Evolutionary conservation across 306 rosid genomes (phyloP).

Genomic region (Calophaca sinica): DNA sequence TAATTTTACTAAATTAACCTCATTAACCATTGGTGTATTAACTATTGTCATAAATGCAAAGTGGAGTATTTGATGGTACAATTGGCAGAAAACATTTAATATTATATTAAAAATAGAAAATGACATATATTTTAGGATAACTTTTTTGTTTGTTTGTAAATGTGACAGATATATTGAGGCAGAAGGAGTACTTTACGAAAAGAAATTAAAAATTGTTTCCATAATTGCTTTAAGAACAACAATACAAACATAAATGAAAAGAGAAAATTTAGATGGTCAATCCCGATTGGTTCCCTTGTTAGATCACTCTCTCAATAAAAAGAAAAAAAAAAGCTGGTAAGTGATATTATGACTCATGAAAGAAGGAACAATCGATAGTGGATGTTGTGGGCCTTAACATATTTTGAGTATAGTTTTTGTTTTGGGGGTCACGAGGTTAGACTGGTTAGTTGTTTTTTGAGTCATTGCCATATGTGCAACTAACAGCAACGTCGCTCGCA

Average conservation of each 20-base stretch:
- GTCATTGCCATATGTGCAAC: constrained; percentile 50
- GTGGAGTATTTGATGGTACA: too few species aligned
- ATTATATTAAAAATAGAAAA: too few species aligned
- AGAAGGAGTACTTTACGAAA: too few species aligned
- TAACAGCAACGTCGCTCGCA: constrained; percentile 34
- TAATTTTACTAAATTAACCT: too few species aligned
- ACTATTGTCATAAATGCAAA: too few species aligned
- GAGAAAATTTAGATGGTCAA: neutral
- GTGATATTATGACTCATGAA: constrained; percentile 40
- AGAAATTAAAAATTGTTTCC: too few species aligned
- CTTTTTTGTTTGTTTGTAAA: too few species aligned
- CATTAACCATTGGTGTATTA: too few species aligned
- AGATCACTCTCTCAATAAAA: constrained; percentile 42
- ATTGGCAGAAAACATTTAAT: too few species aligned
- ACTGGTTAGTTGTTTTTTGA: constrained; percentile 41
- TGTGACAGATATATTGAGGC: too few species aligned
- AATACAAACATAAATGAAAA: neutral
- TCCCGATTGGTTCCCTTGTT: constrained; percentile 30
- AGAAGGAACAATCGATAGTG: constrained; percentile 16
- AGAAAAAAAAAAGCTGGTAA: constrained; percentile 10
- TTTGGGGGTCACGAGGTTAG: constrained; percentile 16
- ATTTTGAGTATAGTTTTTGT: neutral
- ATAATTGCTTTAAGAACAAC: neutral
- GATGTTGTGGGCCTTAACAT: constrained; percentile 45
- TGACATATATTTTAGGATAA: too few species aligned